Base-by-base conservation (phyloP, 352 stramenopile genomes). In the Saprolegnia diclina region DNA sequence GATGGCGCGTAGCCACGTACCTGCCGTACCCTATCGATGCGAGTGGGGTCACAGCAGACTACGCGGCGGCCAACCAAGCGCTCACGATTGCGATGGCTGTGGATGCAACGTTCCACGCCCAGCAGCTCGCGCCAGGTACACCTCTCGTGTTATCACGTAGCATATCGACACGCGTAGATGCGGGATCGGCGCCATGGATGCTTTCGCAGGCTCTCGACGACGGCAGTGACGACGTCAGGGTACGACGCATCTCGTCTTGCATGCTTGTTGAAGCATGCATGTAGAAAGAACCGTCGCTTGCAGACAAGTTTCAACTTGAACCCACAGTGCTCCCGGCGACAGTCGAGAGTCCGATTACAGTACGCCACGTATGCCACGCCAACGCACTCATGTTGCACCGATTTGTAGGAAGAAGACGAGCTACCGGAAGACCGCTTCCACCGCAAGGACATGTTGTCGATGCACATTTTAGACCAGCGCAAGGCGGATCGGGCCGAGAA, bases 391-490 rank as follows among this genome's bases (percentile, higher is more conserved):
- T 42, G 40, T 71, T 67, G 24, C 67, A 59, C 26, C 73, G 29
- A 73, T 55, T 75, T 90, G 35, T 68, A 83, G 37, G 82, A 92
- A 48, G 82, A 91, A 29, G 82, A 89, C 71, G 82, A 92, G 57
- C 77, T 93, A 3, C 83, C 85, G 1, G 82, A 93, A 61, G 82
- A 93, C n/a, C 66, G 75, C 13, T 93, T 90, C 65, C 85, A 93
- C 37, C 79, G 79, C 50, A 84, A 85, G 50, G 82, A 93, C 67
- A 90, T 93, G 82, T 81, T 93, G 78, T 93, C 85, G 14, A 92
- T 93, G 83, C 84, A 90, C 64, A 90, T 89, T 74, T 73, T 93
- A 26, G 85, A 93, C 67, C 82, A 92, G 68, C 76, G 81, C 37
- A 76, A 76, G 38, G 38, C 75, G 45, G 85, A 92, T 56, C 77